Evolutionary conservation across 495 filamentous ascomycete genomes (phyloP), one percentile per base, ranked within the genome.

Genomic region (Penicillium paradoxum): DNA sequence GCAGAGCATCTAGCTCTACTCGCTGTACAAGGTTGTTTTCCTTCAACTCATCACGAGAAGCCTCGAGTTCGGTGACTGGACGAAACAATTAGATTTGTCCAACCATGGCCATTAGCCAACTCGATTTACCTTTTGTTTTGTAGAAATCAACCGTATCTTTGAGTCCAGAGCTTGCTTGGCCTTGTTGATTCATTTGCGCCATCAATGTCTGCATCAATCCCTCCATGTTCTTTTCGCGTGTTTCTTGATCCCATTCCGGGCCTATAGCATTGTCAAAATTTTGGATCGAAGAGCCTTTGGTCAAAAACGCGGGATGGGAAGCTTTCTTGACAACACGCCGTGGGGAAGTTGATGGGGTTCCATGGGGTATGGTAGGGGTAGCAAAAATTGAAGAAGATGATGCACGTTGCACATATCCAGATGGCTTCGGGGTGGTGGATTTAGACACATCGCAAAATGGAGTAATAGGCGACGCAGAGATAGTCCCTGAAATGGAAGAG

Each of bases 231-330:
- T 82, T 79, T 53, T 92, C 76, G 42, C 81, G 77, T 53, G 73
- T 74, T 45, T 87, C 82, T 50, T 83, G 80, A 66, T 95, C 87
- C 79, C 83, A 91, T 49, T 81, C 87, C 83, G 77, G 66, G 62
- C 64, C 72, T 75, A 60, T 49, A 62, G 39, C 45, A 55, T 53
- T 53, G 65, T 73, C 61, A 75, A 70, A 71, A 55, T 69, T 79
- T 49, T 66, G 74, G 56, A 78, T 64, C 70, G 83, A 82, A 74
- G 89, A 88, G 68, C 82, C 73, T 72, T 87, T 90, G 36, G 78
- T 85, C 57, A 96, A 77, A 73, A 79, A 95, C 1, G 59, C 30
- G 21, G 57, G 57, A 30, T 41, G 54, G 22, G 49, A 55, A 46
- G 62, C 51, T 53, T 53, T 68, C 37, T 56, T 67, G 10, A 66